These are phyloP conservation scores for Schwanniomyces vanrijiae DNA, from an alignment of 805 yeast genomes.

Conservation along the genomic window DNA sequence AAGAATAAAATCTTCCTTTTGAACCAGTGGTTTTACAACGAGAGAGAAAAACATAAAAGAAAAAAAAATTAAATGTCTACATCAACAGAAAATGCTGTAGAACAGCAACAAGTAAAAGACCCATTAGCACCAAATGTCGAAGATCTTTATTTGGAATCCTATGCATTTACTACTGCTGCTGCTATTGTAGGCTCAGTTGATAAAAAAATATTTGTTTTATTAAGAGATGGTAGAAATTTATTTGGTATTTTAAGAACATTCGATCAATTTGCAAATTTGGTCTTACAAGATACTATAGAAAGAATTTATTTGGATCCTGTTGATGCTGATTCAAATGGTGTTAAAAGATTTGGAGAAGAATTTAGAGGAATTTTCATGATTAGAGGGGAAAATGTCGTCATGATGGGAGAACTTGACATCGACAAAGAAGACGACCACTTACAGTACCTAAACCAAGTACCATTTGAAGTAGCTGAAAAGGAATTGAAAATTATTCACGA, in stretches of 20 bases:
- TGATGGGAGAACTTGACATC: conserved; percentile 91
- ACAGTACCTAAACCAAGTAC: conserved; percentile 53
- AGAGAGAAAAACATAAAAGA: background rate
- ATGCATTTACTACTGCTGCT: conserved; percentile 85
- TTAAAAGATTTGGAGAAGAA: conserved; percentile 68
- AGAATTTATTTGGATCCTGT: conserved; percentile 63
- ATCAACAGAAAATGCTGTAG: conserved; percentile 8
- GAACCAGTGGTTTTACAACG: background rate
- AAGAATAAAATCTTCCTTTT: background rate
- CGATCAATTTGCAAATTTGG: conserved; percentile 92
- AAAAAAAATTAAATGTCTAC: conserved; percentile 2
- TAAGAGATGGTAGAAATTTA: conserved; percentile 86
- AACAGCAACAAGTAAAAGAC: conserved; percentile 8
- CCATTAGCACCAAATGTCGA: conserved; percentile 38
- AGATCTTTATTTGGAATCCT: conserved; percentile 71
- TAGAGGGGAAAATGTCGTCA: conserved; percentile 94
- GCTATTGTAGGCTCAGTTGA: conserved; percentile 88
- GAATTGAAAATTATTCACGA: conserved; percentile 32
- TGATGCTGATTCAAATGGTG: conserved; percentile 18
- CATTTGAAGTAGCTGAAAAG: conserved; percentile 60
- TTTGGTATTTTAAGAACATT: conserved; percentile 91
- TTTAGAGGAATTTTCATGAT: conserved; percentile 79
- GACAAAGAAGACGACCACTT: conserved; percentile 78
- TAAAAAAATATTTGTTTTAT: conserved; percentile 75
- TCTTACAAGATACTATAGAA: conserved; percentile 87